Percentiles rank a stretch among this genome's conserved stretches.
phyloP scores from a whole-genome alignment of 2,329 filamentous ascomycete genomes.

The Paracamarosporium sp. region DNA sequence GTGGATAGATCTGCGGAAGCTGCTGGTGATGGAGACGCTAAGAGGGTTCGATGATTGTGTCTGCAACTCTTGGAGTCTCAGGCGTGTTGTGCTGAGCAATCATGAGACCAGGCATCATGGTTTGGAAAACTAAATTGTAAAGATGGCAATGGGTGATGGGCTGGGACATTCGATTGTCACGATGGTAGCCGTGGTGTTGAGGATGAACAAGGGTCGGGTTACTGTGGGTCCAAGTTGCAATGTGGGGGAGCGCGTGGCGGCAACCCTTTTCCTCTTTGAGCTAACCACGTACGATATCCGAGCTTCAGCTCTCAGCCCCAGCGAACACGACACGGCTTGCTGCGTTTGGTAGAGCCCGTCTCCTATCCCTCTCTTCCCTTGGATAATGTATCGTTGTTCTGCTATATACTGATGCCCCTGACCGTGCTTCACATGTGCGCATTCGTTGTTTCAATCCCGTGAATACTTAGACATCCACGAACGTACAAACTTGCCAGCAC shows the following conservation, averaged over 20 bases:
- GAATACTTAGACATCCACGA: neutral
- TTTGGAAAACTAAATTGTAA: neutral
- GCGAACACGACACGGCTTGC: conserved; percentile 17
- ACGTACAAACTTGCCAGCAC: neutral
- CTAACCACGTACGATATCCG: neutral
- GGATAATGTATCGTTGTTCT: conserved; percentile 16
- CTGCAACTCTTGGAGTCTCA: neutral
- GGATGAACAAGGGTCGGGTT: neutral
- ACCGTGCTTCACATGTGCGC: conserved; percentile 15
- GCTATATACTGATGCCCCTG: conserved; percentile 5
- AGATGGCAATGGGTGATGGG: neutral
- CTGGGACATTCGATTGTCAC: neutral
- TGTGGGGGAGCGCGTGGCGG: conserved; percentile 25
- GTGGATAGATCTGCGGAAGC: neutral
- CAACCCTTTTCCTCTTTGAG: conserved; percentile 22
- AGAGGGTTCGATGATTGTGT: neutral
- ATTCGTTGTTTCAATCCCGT: conserved; percentile 2
- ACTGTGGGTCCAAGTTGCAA: neutral
- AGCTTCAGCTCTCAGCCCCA: conserved; percentile 39
- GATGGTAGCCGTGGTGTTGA: neutral
- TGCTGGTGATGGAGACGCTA: neutral
- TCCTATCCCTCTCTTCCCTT: conserved; percentile 25
- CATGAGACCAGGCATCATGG: too few relatives aligned
- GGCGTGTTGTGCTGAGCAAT: neutral
- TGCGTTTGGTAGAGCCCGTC: conserved; percentile 14